Evolutionary conservation across 1,284 basidiomycete genomes (phyloP).

Genomic region (Papiliotrema laurentii): DNA sequence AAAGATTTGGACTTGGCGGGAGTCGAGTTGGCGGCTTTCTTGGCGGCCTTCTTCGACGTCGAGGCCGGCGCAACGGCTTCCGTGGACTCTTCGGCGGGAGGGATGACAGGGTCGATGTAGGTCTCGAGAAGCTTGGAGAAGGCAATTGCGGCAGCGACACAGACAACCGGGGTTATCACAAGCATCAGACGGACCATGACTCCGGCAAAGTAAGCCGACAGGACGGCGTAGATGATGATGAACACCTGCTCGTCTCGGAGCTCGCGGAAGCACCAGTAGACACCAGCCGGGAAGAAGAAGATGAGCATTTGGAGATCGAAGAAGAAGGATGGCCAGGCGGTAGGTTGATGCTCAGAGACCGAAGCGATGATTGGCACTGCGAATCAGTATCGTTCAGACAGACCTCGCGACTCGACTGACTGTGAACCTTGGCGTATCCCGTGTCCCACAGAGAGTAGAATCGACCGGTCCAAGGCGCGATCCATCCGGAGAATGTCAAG

Average conservation of each 20-base stretch:
- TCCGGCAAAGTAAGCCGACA: slow-evolving; percentile 97
- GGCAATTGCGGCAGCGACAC: slow-evolving; percentile 82
- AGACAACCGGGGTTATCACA: slow-evolving; percentile 48
- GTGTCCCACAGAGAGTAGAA: slow-evolving; percentile 99
- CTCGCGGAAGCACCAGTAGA: slow-evolving; percentile 87
- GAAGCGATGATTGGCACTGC: slow-evolving; percentile 92
- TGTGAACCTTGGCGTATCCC: slow-evolving; percentile 86
- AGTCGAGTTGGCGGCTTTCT: slow-evolving; percentile 49
- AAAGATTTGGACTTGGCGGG: slow-evolving; percentile 12
- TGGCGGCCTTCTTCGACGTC: slow-evolving; percentile 64
- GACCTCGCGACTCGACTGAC: slow-evolving; percentile 51
- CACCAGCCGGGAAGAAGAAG: slow-evolving; percentile 95
- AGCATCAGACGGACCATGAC: slow-evolving; percentile 84
- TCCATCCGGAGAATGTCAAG: slow-evolving; percentile 90
- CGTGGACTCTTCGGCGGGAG: slow-evolving; percentile 27
- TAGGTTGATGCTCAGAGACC: slow-evolving; percentile 99
- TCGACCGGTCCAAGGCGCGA: slow-evolving; percentile 97
- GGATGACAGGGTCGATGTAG: slow-evolving; percentile 65
- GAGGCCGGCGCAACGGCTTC: slow-evolving; percentile 9
- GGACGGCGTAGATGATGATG: slow-evolving; percentile 95
- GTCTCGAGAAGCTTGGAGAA: slow-evolving; percentile 83
- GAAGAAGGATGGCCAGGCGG: slow-evolving; percentile 99
- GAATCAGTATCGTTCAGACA: neutral
- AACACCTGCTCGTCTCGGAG: slow-evolving; percentile 97
- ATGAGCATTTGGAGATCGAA: slow-evolving; percentile 98